phyloP scores from a whole-genome alignment of 1,284 basidiomycete genomes.

The Polyporus tsugae region DNA sequence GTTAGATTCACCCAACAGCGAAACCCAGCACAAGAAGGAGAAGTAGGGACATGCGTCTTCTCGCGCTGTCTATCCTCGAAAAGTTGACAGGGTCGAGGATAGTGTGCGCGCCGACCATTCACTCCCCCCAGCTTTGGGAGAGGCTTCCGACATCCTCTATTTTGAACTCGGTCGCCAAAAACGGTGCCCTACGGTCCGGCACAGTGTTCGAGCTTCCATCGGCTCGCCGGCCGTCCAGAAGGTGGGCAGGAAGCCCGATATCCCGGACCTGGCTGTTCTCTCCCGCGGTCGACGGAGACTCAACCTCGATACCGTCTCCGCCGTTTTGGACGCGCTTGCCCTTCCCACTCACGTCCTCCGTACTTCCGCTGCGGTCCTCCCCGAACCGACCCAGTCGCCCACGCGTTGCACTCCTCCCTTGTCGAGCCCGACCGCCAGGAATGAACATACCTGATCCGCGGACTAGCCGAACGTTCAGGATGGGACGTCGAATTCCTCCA shows the following conservation, averaged over 20 bases:
- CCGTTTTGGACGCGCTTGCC: constrained; percentile 19
- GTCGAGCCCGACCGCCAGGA: constrained; percentile 34
- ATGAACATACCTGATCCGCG: constrained; percentile 33
- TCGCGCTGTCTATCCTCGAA: background rate
- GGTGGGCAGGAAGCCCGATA: constrained; percentile 2
- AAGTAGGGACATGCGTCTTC: background rate
- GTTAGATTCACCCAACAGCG: constrained; percentile 18
- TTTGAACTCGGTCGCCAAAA: constrained; percentile 34
- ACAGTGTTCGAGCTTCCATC: constrained; percentile 14
- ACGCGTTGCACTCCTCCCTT: constrained; percentile 34
- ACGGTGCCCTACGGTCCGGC: constrained; percentile 23
- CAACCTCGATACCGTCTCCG: constrained; percentile 18
- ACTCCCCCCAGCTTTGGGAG: constrained; percentile 44
- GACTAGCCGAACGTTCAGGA: constrained; percentile 40
- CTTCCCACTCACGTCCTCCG: constrained; percentile 16
- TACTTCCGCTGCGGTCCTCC: constrained; percentile 29
- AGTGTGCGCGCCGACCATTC: constrained; percentile 11
- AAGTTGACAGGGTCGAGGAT: background rate
- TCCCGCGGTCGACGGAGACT: constrained; percentile 20
- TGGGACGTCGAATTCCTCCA: constrained; percentile 33
- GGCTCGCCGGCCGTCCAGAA: constrained; percentile 9
- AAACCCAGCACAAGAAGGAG: constrained; percentile 2
- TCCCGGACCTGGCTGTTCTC: constrained; percentile 10
- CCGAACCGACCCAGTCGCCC: constrained; percentile 38
- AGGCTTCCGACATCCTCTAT: constrained; percentile 42